Percentiles rank a stretch among this genome's conserved stretches.
These are phyloP conservation scores for Seiridium cupressi DNA, from an alignment of 2,329 filamentous ascomycete species.

Conservation along the genomic window DNA sequence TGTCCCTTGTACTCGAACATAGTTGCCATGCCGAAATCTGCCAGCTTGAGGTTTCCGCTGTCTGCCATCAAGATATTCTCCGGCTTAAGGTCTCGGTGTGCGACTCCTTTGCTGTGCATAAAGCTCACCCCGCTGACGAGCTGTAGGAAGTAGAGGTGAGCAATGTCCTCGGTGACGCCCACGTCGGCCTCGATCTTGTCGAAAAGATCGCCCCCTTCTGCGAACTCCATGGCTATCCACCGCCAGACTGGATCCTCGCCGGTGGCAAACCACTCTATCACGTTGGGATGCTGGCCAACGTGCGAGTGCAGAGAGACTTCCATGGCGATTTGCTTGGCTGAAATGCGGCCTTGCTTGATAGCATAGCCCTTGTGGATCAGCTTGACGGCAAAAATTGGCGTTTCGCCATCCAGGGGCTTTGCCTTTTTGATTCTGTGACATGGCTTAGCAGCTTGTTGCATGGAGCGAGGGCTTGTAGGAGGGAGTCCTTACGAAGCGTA, in stretches of 20 bases:
- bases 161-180: constrained; percentile 90
- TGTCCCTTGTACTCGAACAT: constrained; percentile 88
- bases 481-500: constrained; percentile 79
- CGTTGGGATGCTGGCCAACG: constrained; percentile 85
- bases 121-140: constrained; percentile 87
- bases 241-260: constrained; percentile 86
- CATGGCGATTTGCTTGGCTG: constrained; percentile 84
- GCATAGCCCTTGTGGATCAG: constrained; percentile 98
- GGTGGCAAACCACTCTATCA: constrained; percentile 88
- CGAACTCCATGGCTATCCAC: constrained; percentile 98
- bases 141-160: constrained; percentile 94
- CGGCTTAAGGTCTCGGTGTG: constrained; percentile 87
- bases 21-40: constrained; percentile 94
- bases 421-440: constrained; percentile 83
- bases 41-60: constrained; percentile 85
- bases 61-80: constrained; percentile 91
- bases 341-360: constrained; percentile 82
- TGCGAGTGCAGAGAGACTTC: constrained; percentile 89
- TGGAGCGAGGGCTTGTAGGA: not conserved
- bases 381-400: constrained; percentile 92
- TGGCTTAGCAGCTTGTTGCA: constrained; percentile 11
- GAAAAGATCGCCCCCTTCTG: constrained; percentile 92
- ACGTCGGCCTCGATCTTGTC: constrained; percentile 99
- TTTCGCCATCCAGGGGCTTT: constrained; percentile 64
- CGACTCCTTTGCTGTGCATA: constrained; percentile 94